Evolutionary conservation across 352 stramenopile species (phyloP).

Genomic region (Phytophthora quininea): DNA sequence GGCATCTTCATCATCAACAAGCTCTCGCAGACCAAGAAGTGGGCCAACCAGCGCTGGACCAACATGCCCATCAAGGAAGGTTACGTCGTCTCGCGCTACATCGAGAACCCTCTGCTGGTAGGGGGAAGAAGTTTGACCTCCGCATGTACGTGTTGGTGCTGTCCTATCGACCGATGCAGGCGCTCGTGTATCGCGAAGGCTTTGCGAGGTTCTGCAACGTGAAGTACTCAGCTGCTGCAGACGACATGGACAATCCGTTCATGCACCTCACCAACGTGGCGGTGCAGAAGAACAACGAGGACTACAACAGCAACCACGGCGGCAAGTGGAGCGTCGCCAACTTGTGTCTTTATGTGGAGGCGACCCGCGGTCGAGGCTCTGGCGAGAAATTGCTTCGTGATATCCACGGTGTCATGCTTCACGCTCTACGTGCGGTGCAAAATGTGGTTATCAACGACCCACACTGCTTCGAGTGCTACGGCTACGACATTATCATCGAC

Average conservation of each 20-base stretch:
- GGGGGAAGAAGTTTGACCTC: slow-evolving; percentile 94
- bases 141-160: slow-evolving; percentile 93
- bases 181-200: slow-evolving; percentile 82
- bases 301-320: slow-evolving; percentile 92
- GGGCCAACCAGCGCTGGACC: slow-evolving; percentile 73
- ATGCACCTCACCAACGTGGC: slow-evolving; percentile 91
- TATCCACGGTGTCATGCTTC: slow-evolving; percentile 86
- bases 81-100: slow-evolving; percentile 91
- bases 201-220: slow-evolving; percentile 94
- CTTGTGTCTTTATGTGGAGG: slow-evolving; percentile 85
- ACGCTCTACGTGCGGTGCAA: slow-evolving; percentile 89
- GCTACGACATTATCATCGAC: slow-evolving; percentile 95
- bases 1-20: slow-evolving; percentile 96
- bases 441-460: slow-evolving; percentile 93
- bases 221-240: slow-evolving; percentile 83
- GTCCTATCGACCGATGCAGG: slow-evolving; percentile 86
- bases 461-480: slow-evolving; percentile 96
- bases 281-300: slow-evolving; percentile 91
- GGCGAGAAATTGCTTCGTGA: slow-evolving; percentile 67
- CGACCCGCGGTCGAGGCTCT: slow-evolving; percentile 55
- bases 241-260: slow-evolving; percentile 92
- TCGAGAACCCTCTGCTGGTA: slow-evolving; percentile 89
- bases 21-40: slow-evolving; percentile 92
- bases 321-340: slow-evolving; percentile 92
- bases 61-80: slow-evolving; percentile 83